Conservation (phyloP, 176 grass and related monocot species). For the Juncus inflexus region DNA sequence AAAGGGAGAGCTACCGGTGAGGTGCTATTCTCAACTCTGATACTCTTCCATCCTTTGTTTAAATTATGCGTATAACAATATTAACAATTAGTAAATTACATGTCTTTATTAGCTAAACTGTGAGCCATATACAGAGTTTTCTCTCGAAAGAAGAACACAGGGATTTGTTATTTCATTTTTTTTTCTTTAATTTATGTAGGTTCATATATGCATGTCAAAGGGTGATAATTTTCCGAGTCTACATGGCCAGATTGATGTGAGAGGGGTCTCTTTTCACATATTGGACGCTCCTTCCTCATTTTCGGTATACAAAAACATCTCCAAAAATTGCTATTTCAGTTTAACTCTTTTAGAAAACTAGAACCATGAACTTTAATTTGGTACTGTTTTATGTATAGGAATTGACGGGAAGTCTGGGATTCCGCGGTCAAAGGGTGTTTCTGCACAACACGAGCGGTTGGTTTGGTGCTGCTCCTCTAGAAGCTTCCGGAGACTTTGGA, state of each 20-base stretch:
- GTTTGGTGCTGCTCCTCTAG: constrained; percentile 88
- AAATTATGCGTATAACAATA: constrained; percentile 4
- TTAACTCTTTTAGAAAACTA: constrained; percentile 17
- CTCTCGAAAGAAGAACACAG: constrained; percentile 3
- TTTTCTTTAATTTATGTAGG: constrained; percentile 36
- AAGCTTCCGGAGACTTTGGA: constrained; percentile 96
- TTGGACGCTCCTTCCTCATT: constrained; percentile 82
- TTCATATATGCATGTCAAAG: constrained; percentile 96
- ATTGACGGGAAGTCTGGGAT: constrained; percentile 57
- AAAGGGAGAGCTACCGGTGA: constrained; percentile 98
- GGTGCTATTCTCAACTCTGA: constrained; percentile 62
- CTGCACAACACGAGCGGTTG: constrained; percentile 96
- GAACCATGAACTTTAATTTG: constrained; percentile 11
- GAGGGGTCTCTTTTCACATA: constrained; percentile 80
- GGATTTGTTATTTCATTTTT: constrained; percentile 18
- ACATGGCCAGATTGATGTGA: constrained; percentile 92
- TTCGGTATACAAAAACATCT: constrained; percentile 47
- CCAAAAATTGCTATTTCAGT: constrained; percentile 2
- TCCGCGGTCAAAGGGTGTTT: constrained; percentile 99
- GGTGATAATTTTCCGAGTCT: constrained; percentile 85
- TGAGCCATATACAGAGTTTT: not conserved
- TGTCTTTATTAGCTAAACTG: not conserved
- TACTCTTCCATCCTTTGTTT: not conserved
- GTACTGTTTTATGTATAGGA: constrained; percentile 42
- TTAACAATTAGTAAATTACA: not conserved